A percentile compares a stretch with the other conserved stretches of the same genome.
Conservation (phyloP, 352 stramenopile genomes). For the Thalassiosira exigua region DNA sequence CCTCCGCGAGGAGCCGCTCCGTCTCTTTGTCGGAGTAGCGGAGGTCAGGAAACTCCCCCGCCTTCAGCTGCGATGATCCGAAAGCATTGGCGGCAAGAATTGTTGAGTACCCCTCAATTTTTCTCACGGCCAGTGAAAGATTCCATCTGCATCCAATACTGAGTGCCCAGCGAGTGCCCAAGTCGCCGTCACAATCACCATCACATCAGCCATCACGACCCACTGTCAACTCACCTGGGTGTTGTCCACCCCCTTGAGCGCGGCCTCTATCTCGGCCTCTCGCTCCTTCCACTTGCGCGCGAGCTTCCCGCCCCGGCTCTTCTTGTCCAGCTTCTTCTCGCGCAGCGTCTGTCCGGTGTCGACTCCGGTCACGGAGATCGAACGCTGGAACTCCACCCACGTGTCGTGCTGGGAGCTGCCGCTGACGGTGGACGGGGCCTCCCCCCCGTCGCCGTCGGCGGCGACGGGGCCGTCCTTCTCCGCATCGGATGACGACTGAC, state of each 20-base stretch:
- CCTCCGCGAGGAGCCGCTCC: slow-evolving; percentile 69
- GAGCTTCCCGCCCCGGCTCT: slow-evolving; percentile 62
- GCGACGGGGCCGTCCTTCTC: background rate
- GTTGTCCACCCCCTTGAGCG: slow-evolving; percentile 25
- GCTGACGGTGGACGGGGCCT: background rate
- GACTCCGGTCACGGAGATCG: slow-evolving; percentile 76
- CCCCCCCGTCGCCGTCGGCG: background rate
- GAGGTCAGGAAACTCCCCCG: slow-evolving; percentile 68
- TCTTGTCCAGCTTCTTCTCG: slow-evolving; percentile 42
- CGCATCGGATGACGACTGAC: background rate
- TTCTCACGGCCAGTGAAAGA: too few species aligned
- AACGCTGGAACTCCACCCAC: slow-evolving; percentile 84
- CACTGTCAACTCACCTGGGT: slow-evolving; percentile 31
- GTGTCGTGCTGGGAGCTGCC: slow-evolving; percentile 68
- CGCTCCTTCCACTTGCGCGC: slow-evolving; percentile 49
- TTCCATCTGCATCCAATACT: too few species aligned
- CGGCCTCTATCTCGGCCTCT: slow-evolving; percentile 37
- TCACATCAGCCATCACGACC: background rate
- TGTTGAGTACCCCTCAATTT: too few species aligned
- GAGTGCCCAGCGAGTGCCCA: too few species aligned
- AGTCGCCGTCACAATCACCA: too few species aligned
- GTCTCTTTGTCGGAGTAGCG: slow-evolving; percentile 82
- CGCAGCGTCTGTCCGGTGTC: slow-evolving; percentile 76
- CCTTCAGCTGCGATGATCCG: slow-evolving; percentile 56
- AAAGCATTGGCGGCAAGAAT: too few species aligned